Base-by-base conservation (phyloP, 441 rosid genomes). In the Jatropha multifida region DNA sequence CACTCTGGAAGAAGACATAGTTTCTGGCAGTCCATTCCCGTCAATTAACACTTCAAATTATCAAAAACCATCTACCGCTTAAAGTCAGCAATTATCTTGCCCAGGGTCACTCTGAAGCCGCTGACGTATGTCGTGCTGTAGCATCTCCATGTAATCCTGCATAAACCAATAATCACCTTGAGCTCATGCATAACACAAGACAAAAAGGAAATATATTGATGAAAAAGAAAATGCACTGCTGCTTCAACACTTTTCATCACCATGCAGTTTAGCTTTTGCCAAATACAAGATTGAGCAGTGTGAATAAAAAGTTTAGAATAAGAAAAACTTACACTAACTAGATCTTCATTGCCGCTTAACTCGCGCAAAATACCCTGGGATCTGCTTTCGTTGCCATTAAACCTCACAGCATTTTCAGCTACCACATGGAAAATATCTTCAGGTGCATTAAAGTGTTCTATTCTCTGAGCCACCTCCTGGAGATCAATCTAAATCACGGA, bases 131-230 rank as follows among this genome's bases (percentile, higher is more conserved):
- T 92, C 93, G 14, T 71, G 84, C 77, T 66, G 85, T 67, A 93
- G 86, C 85, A 93, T 74, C 84, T 88, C 88, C 3, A 78, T 74
- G 62, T 93, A 91, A 71, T 91, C 94, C 98, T 93, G 90, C 71
- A 79, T 32, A 71, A 52, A 64, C 54, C 27, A 68, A 20, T 40
- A 40, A 18, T 3, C 1, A 40, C 15, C 26, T 12, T 46, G 37
- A 59, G 70, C 9, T 73, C 5, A 23, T 13, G 55, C 56, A 26
- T 49, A 72, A 3, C 7, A 38, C n/a, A 51, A 62, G 23, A 7
- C 32, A 20, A 49, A 68, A n/a, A 18, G n/a, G 12, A 72, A 7
- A 46, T 20, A 32, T 2, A 4, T n/a, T 44, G n/a, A 12, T 55
- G n/a, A 40, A 42, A 27, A 20, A 48, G 56, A 5, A 55, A 60